phyloP scores from a whole-genome alignment of 192 early-diverging fungal species.

The Podila minutissima region DNA sequence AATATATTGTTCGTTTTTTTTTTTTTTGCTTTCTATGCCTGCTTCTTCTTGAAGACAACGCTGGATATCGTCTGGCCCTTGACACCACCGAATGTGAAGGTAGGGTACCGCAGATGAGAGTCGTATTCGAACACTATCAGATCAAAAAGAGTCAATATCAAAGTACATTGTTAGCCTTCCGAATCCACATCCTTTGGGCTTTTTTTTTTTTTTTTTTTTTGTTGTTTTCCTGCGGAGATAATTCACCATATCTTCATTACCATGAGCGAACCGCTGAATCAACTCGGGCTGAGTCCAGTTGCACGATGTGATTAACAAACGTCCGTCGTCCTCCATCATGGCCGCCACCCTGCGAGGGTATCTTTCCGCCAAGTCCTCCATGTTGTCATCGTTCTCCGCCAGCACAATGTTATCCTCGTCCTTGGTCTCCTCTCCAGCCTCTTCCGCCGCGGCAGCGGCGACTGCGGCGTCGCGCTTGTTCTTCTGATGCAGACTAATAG shows the following conservation, averaged over 20 bases:
- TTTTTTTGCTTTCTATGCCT: neutral
- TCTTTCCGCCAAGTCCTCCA: slow-evolving; percentile 57
- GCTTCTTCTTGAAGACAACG: slow-evolving; percentile 76
- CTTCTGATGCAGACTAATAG: slow-evolving; percentile 75
- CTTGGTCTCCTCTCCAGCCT: neutral
- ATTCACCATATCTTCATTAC: slow-evolving; percentile 53
- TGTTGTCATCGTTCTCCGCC: slow-evolving; percentile 38
- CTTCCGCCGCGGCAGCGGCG: slow-evolving; percentile 7
- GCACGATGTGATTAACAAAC: slow-evolving; percentile 91
- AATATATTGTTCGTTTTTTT: neutral
- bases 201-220: too few species aligned
- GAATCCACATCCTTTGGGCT: neutral
- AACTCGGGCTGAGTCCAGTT: slow-evolving; percentile 95
- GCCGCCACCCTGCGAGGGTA: slow-evolving; percentile 64
- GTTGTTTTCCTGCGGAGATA: neutral
- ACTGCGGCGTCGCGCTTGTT: slow-evolving; percentile 28
- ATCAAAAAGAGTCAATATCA: neutral
- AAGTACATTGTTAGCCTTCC: neutral
- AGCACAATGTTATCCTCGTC: slow-evolving; percentile 32
- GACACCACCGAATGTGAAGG: slow-evolving; percentile 89
- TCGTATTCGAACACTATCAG: slow-evolving; percentile 65
- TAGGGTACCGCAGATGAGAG: slow-evolving; percentile 81
- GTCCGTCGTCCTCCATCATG: slow-evolving; percentile 72
- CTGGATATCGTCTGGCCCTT: slow-evolving; percentile 91
- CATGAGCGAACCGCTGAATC: slow-evolving; percentile 63